Percentiles rank a stretch among this genome's conserved stretches.
Conservation (phyloP, 1,284 basidiomycete genomes). For the Sporisorium graminicola region DNA sequence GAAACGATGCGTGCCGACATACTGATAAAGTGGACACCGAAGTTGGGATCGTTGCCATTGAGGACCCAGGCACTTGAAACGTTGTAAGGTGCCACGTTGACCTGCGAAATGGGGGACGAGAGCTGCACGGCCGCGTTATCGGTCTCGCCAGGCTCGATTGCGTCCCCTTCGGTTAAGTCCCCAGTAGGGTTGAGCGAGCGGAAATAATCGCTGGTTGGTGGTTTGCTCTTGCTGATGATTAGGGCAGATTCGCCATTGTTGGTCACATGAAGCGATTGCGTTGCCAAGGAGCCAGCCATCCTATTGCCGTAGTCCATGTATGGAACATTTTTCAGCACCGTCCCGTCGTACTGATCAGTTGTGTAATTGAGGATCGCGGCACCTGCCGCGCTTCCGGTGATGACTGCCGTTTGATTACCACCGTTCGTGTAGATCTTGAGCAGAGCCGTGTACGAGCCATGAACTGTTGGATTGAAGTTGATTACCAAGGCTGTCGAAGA, state of each 20-base stretch:
- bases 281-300: not conserved
- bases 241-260: constrained; percentile 22
- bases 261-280: constrained; percentile 15
- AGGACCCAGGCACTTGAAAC: constrained; percentile 17
- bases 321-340: not conserved
- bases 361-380: too few species aligned
- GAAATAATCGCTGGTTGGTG: constrained; percentile 6
- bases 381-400: constrained; percentile 17
- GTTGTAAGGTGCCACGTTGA: constrained; percentile 17
- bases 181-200: constrained; percentile 13
- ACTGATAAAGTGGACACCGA: constrained; percentile 27
- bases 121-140: constrained; percentile 1
- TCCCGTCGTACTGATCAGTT: constrained; percentile 23
- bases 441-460: constrained; percentile 11
- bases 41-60: constrained; percentile 36
- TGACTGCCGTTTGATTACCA: constrained; percentile 12
- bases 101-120: not conserved
- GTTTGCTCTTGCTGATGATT: constrained; percentile 30
- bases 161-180: constrained; percentile 24
- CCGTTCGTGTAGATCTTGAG: constrained; percentile 25
- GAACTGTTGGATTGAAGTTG: constrained; percentile 25
- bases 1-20: constrained; percentile 25
- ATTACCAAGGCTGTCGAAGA: constrained; percentile 13
- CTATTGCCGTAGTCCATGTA: constrained; percentile 32
- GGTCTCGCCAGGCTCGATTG: constrained; percentile 5